Evolutionary conservation across 1,284 basidiomycete species (phyloP).

Genomic region (Apiotrichum veenhuisii): DNA sequence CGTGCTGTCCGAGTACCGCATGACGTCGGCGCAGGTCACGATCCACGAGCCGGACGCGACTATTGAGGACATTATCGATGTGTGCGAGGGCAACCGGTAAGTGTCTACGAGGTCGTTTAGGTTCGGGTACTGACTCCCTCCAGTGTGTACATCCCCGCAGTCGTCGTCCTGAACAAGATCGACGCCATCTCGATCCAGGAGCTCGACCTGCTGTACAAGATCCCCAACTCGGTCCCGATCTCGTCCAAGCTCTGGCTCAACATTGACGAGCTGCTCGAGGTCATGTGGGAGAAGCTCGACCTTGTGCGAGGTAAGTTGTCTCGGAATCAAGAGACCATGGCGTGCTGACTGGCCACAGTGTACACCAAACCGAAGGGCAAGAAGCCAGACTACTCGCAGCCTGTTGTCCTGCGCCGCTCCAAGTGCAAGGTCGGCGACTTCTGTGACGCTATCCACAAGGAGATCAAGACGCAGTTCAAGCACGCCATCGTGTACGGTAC

Average conservation of each 20-base stretch:
- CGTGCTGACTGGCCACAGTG: conserved; percentile 21
- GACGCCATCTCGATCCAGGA: conserved; percentile 99
- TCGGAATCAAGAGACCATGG: too few relatives aligned
- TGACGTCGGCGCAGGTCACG: conserved; percentile 85
- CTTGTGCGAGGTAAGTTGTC: conserved; percentile 57
- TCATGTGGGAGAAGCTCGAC: conserved; percentile 85
- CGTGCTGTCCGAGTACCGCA: conserved; percentile 86
- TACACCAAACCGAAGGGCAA: conserved; percentile 93
- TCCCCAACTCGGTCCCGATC: conserved; percentile 92
- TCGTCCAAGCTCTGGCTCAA: conserved; percentile 84
- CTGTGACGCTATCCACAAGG: conserved; percentile 60
- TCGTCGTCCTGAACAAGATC: conserved; percentile 81
- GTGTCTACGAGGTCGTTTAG: conserved; percentile 13
- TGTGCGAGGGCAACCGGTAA: conserved; percentile 85
- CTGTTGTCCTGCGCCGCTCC: conserved; percentile 62
- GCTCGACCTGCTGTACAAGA: conserved; percentile 76
- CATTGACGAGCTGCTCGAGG: conserved; percentile 86
- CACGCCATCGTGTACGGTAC: conserved; percentile 83
- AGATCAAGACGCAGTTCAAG: conserved; percentile 50
- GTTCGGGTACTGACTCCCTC: conserved; percentile 6
- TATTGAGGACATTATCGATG: conserved; percentile 95
- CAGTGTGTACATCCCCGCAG: conserved; percentile 88
- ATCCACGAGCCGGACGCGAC: conserved; percentile 92
- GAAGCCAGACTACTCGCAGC: conserved; percentile 75
- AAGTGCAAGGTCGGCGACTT: conserved; percentile 70